Conservation (phyloP, 768 basidiomycete species). For the Suillus subalutaceus region DNA sequence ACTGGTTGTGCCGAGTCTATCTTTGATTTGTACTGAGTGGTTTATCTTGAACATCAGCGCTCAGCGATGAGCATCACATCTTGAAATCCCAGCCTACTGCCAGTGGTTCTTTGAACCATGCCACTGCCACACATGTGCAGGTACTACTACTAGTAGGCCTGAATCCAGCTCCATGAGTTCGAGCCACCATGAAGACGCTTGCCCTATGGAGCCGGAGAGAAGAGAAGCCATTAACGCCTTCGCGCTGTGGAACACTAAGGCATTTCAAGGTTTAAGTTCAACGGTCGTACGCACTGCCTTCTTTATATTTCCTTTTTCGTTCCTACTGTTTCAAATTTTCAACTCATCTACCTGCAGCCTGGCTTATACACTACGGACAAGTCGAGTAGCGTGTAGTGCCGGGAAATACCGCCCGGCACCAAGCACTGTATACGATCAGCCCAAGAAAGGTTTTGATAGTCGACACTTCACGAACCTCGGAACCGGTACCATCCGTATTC, state of each 20-base stretch:
- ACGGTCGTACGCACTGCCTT: too few relatives aligned
- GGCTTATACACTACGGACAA: too few relatives aligned
- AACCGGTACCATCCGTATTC: too few relatives aligned
- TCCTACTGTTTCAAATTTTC: too few relatives aligned
- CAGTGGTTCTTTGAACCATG: background rate
- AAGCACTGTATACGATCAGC: too few relatives aligned
- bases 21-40: background rate
- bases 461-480: too few relatives aligned
- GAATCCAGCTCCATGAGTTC: background rate
- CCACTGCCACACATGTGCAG: background rate
- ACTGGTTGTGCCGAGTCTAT: background rate
- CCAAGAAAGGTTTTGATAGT: too few relatives aligned
- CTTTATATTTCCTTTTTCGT: too few relatives aligned
- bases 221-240: background rate
- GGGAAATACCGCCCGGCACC: too few relatives aligned
- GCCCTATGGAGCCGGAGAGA: background rate
- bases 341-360: too few relatives aligned
- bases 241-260: background rate
- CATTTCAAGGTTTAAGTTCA: too few relatives aligned
- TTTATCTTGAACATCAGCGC: background rate
- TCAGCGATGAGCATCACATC: background rate
- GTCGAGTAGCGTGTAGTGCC: too few relatives aligned
- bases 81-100: background rate
- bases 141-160: background rate
- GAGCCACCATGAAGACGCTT: background rate